Conservation (phyloP, 345 rosid genomes). For the Citrus medica region DNA sequence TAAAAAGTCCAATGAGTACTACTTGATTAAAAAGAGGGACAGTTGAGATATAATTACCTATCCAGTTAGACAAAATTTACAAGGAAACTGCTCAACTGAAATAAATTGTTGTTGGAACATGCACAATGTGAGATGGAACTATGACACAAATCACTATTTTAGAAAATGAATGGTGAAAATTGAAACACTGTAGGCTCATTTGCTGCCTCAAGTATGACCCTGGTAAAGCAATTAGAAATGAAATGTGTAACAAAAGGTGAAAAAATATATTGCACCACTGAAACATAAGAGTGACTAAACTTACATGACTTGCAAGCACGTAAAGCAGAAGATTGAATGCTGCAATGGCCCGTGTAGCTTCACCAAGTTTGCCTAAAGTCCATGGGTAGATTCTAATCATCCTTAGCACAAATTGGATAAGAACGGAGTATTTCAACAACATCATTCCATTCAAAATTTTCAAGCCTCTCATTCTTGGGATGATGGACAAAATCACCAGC, state of each 20-base stretch:
- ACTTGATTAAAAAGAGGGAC: too few relatives aligned
- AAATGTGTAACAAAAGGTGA: not conserved
- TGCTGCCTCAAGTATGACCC: too few relatives aligned
- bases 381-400: conserved; percentile 27
- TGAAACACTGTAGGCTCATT: not conserved
- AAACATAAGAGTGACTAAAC: not conserved
- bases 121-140: not conserved
- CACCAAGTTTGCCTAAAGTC: conserved; percentile 30
- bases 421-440: conserved; percentile 15
- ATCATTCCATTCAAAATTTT: conserved; percentile 22
- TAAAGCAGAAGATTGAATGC: conserved; percentile 15
- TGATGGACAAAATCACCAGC: not conserved
- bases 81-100: not conserved
- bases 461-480: not conserved
- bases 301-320: conserved; percentile 38
- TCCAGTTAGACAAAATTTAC: too few relatives aligned
- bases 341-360: conserved; percentile 27
- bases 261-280: too few relatives aligned
- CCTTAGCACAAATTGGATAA: conserved; percentile 34
- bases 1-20: not conserved
- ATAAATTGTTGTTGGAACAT: not conserved
- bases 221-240: not conserved
- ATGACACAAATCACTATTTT: too few relatives aligned
- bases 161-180: too few relatives aligned
- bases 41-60: too few relatives aligned